Conservation (phyloP, 352 stramenopile species). For the Stramenopiles sp. region DNA sequence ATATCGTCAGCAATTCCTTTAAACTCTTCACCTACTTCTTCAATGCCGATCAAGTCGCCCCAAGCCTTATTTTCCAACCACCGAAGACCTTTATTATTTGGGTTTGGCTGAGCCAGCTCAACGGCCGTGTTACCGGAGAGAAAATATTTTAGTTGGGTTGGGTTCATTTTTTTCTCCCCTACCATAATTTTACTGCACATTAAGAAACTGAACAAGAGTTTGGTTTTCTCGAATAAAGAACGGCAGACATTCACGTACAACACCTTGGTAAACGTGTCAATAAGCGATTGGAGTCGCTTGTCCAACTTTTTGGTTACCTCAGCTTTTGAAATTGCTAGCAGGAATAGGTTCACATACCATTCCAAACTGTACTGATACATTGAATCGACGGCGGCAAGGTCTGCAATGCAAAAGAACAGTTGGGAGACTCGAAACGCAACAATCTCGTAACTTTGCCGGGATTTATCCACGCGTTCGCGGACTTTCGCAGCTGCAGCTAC, state of each 20-base stretch:
- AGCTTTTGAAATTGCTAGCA: constrained; percentile 61
- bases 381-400: constrained; percentile 72
- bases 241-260: constrained; percentile 86
- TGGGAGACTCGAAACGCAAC: constrained; percentile 67
- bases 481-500: constrained; percentile 71
- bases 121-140: constrained; percentile 74
- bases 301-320: constrained; percentile 35
- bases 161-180: constrained; percentile 45
- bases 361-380: constrained; percentile 52
- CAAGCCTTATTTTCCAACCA: constrained; percentile 71
- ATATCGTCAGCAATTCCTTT: constrained; percentile 15
- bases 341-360: constrained; percentile 74
- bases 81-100: constrained; percentile 24
- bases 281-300: constrained; percentile 58
- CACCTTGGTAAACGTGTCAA: constrained; percentile 77
- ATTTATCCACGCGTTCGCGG: constrained; percentile 67
- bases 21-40: constrained; percentile 14
- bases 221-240: constrained; percentile 85
- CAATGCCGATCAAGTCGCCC: constrained; percentile 53
- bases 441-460: constrained; percentile 61
- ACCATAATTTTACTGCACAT: constrained; percentile 73
- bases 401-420: constrained; percentile 81
- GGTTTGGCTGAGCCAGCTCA: constrained; percentile 52
- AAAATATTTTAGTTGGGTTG: constrained; percentile 57
- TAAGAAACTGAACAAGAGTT: constrained; percentile 80